Percentiles rank a stretch among this genome's conserved stretches.
Evolutionary conservation across 257 asterid species (phyloP).

Genomic region (Oldenlandia corymbosa): DNA sequence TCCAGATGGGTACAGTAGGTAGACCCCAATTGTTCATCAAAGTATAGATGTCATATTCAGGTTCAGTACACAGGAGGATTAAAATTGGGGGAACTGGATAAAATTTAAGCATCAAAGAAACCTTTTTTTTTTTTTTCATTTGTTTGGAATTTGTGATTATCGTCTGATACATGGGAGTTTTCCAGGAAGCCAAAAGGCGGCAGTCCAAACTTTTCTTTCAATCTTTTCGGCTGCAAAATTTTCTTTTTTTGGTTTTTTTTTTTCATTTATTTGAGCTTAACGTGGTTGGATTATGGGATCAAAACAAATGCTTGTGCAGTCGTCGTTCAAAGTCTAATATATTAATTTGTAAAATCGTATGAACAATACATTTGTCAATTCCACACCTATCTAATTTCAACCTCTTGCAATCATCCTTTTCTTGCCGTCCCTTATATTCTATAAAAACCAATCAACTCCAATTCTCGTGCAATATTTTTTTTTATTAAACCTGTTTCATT

Average conservation of each 20-base stretch:
- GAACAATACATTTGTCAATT: constrained; percentile 19
- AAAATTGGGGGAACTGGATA: no score
- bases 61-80: no score
- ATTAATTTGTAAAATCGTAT: no score
- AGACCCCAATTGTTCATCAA: no score
- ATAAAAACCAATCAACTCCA: no score
- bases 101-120: no score
- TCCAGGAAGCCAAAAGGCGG: constrained; percentile 8
- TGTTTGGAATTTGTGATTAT: constrained; percentile 2
- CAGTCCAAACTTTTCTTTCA: constrained; percentile 11
- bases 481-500: neutral
- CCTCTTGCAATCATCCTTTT: constrained; percentile 5
- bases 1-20: no score
- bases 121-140: no score
- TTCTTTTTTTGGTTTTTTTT: neutral
- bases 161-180: constrained; percentile 5
- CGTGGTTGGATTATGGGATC: neutral
- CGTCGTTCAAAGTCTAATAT: neutral
- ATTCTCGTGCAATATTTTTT: neutral
- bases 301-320: neutral
- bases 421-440: constrained; percentile 29
- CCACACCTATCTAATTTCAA: constrained; percentile 3
- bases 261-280: neutral
- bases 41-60: no score
- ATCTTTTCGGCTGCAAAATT: neutral